Evolutionary conservation across 148 eudicot species (phyloP).

Genomic region (Rhododendron vialii): DNA sequence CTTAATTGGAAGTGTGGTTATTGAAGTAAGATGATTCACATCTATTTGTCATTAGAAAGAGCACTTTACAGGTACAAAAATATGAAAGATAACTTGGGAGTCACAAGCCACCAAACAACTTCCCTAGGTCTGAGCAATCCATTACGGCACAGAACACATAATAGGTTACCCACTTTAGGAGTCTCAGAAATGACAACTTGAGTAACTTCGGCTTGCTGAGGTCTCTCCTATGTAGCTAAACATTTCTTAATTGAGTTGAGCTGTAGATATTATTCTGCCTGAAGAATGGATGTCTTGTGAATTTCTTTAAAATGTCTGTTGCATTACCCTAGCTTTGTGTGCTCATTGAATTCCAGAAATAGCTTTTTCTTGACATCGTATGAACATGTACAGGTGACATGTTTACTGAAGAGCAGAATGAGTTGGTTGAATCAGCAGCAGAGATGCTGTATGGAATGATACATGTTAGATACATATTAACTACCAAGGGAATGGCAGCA

Average conservation of each 20-base stretch:
- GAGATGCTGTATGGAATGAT: constrained; percentile 97
- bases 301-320: neutral
- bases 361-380: neutral
- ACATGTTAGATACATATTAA: constrained; percentile 90
- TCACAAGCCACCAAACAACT: neutral
- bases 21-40: neutral
- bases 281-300: neutral
- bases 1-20: neutral
- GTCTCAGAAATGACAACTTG: neutral
- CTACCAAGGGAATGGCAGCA: constrained; percentile 92
- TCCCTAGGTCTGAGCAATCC: neutral
- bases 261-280: neutral
- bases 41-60: neutral
- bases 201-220: neutral
- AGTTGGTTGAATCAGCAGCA: constrained; percentile 93
- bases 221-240: neutral
- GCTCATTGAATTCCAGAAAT: neutral
- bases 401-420: constrained; percentile 95
- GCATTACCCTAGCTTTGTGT: neutral
- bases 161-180: neutral
- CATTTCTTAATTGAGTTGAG: neutral
- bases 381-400: constrained; percentile 59
- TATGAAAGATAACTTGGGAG: neutral
- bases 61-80: neutral
- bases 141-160: neutral